phyloP scores from a whole-genome alignment of 768 basidiomycete species.

The Tylopilus sp. region DNA sequence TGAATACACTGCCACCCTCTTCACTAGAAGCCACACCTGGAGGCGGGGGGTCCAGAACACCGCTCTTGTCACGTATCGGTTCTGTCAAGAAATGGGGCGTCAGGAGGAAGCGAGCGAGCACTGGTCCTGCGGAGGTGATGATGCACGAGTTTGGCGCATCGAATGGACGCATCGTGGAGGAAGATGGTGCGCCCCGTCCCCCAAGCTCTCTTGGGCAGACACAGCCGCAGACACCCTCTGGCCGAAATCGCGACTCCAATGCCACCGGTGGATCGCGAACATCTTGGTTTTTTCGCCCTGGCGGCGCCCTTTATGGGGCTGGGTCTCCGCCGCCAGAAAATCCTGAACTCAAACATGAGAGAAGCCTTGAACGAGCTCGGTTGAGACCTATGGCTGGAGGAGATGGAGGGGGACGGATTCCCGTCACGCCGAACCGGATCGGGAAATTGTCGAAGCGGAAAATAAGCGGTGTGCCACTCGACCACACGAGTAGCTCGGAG shows the following conservation, averaged over 20 bases:
- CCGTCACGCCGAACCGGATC: slow-evolving; percentile 28
- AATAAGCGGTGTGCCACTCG: slow-evolving; percentile 18
- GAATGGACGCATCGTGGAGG: slow-evolving; percentile 4
- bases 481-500: slow-evolving; percentile 27
- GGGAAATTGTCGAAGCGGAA: slow-evolving; percentile 24
- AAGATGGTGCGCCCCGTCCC: slow-evolving; percentile 29
- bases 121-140: slow-evolving; percentile 37
- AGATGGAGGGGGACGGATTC: slow-evolving; percentile 7
- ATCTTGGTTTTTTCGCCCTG: slow-evolving; percentile 51
- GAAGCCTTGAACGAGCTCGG: slow-evolving; percentile 24
- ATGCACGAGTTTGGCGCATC: slow-evolving; percentile 22
- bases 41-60: slow-evolving; percentile 33
- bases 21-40: slow-evolving; percentile 29
- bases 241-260: slow-evolving; percentile 16
- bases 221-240: slow-evolving; percentile 19
- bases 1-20: slow-evolving; percentile 4
- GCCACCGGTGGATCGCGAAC: slow-evolving; percentile 13
- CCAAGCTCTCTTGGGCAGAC: slow-evolving; percentile 23
- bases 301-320: slow-evolving; percentile 42
- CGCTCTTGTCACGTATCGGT: slow-evolving; percentile 53
- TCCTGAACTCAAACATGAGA: slow-evolving; percentile 31
- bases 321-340: slow-evolving; percentile 40
- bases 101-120: slow-evolving; percentile 44
- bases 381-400: slow-evolving; percentile 18
- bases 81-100: slow-evolving; percentile 55